These are phyloP conservation scores for Apiotrichum siamense DNA, from an alignment of 1,284 basidiomycete species.

Conservation along the genomic window DNA sequence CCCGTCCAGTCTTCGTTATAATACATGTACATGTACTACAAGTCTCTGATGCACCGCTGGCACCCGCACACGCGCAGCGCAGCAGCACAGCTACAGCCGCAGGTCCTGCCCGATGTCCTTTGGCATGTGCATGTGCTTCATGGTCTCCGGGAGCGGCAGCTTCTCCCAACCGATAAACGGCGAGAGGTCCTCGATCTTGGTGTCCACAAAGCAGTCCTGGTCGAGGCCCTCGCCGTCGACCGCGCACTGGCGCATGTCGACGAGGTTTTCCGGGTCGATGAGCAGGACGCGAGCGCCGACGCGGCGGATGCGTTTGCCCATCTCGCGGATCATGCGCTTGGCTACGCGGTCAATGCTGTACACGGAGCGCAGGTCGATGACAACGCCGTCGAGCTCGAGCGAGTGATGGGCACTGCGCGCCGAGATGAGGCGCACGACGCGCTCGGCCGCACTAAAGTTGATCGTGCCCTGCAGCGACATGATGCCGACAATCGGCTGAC, in stretches of 20 bases:
- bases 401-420: not conserved
- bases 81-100: too few species aligned
- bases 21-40: too few species aligned
- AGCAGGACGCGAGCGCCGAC: conserved; percentile 2
- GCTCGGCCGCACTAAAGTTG: conserved; percentile 16
- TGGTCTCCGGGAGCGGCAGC: not conserved
- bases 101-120: not conserved
- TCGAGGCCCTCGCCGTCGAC: not conserved
- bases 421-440: conserved; percentile 12
- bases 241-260: conserved; percentile 1
- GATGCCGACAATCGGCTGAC: conserved; percentile 1
- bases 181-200: conserved; percentile 6
- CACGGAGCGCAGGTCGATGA: conserved; percentile 13
- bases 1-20: too few species aligned
- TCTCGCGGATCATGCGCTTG: conserved; percentile 13
- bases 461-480: conserved; percentile 15
- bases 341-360: conserved; percentile 10
- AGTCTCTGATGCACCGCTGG: too few species aligned
- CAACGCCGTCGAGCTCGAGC: conserved; percentile 1
- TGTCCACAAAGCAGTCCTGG: conserved; percentile 1
- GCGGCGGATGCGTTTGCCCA: conserved; percentile 4
- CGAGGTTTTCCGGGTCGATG: conserved; percentile 13
- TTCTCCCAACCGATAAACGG: conserved; percentile 3
- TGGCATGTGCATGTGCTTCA: not conserved
- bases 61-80: too few species aligned